These are phyloP conservation scores for Boletus rubroflammeus DNA, from an alignment of 768 basidiomycete species.

Conservation along the genomic window DNA sequence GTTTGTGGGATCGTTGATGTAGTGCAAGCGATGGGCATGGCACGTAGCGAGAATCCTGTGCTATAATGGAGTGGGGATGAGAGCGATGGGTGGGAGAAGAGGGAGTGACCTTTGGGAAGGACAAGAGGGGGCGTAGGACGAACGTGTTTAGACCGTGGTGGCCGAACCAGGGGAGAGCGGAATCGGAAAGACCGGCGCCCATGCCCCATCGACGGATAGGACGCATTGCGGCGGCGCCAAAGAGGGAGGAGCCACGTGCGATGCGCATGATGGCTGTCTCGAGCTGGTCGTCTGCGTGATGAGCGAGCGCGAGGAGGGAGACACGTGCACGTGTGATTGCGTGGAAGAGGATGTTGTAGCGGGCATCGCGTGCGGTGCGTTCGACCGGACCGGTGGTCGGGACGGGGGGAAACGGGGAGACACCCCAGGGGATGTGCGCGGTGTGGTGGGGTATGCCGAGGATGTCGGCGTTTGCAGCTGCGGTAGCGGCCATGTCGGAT, in stretches of 20 bases:
- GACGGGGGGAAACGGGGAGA: conserved; percentile 44
- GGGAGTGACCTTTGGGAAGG: conserved; percentile 58
- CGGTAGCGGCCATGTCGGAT: conserved; percentile 48
- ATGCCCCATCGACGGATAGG: conserved; percentile 73
- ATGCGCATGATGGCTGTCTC: conserved; percentile 77
- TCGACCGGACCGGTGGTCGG: conserved; percentile 51
- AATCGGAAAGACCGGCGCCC: conserved; percentile 40
- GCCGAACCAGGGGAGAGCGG: conserved; percentile 42
- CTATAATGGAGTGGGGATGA: conserved; percentile 35
- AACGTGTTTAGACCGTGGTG: conserved; percentile 59
- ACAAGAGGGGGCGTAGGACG: conserved; percentile 69
- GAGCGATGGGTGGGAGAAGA: neutral
- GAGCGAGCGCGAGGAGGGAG: conserved; percentile 57
- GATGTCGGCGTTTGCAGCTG: conserved; percentile 39
- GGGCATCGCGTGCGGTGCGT: conserved; percentile 51
- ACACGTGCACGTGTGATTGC: conserved; percentile 39
- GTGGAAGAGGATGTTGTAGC: conserved; percentile 51
- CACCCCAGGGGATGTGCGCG: conserved; percentile 55
- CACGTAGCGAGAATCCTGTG: conserved; percentile 81
- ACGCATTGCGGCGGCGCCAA: conserved; percentile 69
- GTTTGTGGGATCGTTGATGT: conserved; percentile 68
- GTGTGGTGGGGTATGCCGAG: conserved; percentile 47
- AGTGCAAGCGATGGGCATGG: conserved; percentile 54
- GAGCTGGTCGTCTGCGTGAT: conserved; percentile 82
- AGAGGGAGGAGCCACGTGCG: conserved; percentile 49